Base-by-base conservation (phyloP, 1,284 basidiomycete species). In the Malassezia equina region DNA sequence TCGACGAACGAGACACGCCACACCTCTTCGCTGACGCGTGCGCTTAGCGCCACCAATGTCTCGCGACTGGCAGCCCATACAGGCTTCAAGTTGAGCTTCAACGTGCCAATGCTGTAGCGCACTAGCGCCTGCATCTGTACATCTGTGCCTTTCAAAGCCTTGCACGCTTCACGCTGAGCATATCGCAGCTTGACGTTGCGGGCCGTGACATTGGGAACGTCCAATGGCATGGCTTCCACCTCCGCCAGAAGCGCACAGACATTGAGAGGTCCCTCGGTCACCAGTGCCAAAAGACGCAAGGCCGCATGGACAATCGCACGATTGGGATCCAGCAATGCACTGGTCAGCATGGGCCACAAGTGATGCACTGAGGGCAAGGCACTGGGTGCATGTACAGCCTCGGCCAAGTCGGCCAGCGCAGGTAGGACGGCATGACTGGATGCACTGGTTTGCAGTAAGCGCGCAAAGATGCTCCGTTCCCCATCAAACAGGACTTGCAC, bases 21-120 rank as follows among this genome's bases (percentile, higher is more conserved):
- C 8, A 67, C 57, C 4, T 39, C 31, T 7, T 61, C 59, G 45
- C 61, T 9, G 48, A 53, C 7, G 15, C 58, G 19, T 7, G 43
- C 27, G 9, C 63, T 59, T 13, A 73, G 53, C 27, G 69, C 70
- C 2, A 63, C 59, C 2, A 74, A 44, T 7, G 67, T 62, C 44
- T 63, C 61, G 47, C 64, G 61, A 19, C 59, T 58, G 43, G 71
- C 71, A 6, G 52, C 48, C 71, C 71, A 74, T 27, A 73, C 50
- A 0, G 71, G 71, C n/a, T 60, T 57, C 39, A 74, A 55, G 34
- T 74, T 74, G 54, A 74, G 51, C 60, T 71, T 73, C 51, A 71
- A 52, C 29, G 63, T 69, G 45, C 63, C 63, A 33, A 71, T 58
- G 17, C 69, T 49, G 52, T 67, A 71, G 12, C 55, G 55, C 17